Base-by-base conservation (phyloP, 2,329 filamentous ascomycete genomes). In the Xylariaceae sp. region DNA sequence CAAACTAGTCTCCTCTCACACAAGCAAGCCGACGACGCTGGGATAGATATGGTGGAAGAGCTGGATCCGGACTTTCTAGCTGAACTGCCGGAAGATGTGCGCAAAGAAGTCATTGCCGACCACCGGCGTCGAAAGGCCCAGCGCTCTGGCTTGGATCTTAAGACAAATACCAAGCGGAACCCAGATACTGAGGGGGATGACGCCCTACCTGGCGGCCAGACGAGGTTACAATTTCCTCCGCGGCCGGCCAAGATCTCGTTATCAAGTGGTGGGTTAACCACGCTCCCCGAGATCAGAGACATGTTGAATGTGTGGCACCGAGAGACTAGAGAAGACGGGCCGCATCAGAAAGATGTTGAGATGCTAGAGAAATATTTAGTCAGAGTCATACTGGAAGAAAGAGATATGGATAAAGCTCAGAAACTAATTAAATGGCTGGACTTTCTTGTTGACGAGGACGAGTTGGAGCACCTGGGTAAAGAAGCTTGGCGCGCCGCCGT, bases 41-140 rank as follows among this genome's bases (percentile, higher is more conserved):
- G 24, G 11, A 61, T 64, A 1, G 67, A 77, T 6, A 72, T 71
- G 5, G 57, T 75, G 1, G 77, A 79, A 41, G 78, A 82, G 35
- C 72, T 91, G 3, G 87, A 91, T 53, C 77, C 82, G 0, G 85
- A 86, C 0, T 92, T 97, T 65, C 83, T 97, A 2, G 84, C 87
- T 1, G 91, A 92, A 13, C 77, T 97, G 1, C 93, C 93, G 0
- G 86, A 89, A 60, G 90, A 96, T 40, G 82, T 96, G 40, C 84
- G 89, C 10, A 77, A 75, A 13, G 92, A 97, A 71, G 80, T 97
- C 6, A 72, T 96, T 2, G 85, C 84, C 16, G 89, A 96, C 64
- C 86, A 92, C 65, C 81, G 79, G 27, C 81, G 81, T 16, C 83
- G 79, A n/a, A 75, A 87, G 16, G 83, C 84, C 9, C 81, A 84